Conservation (phyloP, 2,329 filamentous ascomycete genomes). For the Penicillium sp. region DNA sequence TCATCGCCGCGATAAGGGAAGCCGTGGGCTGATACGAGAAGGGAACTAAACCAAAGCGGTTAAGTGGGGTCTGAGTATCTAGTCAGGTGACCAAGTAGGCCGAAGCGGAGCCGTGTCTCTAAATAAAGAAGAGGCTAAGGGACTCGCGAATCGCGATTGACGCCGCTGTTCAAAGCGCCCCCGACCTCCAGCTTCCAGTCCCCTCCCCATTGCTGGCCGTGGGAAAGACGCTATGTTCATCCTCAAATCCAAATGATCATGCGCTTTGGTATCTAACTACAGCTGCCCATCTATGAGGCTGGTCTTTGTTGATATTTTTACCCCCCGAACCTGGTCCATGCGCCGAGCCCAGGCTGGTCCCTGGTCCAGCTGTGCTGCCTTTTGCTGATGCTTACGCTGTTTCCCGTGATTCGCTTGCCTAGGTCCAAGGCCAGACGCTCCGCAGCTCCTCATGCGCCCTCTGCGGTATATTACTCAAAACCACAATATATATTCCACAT, state of each 20-base stretch:
- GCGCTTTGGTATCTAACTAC: conserved; percentile 14
- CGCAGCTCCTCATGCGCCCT: conserved; percentile 14
- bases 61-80: conserved; percentile 7
- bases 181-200: conserved; percentile 27
- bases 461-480: neutral
- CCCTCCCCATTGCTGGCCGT: conserved; percentile 16
- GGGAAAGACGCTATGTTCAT: conserved; percentile 22
- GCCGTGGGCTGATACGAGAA: conserved; percentile 7
- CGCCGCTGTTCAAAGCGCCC: conserved; percentile 28
- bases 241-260: conserved; percentile 11
- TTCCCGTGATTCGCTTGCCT: conserved; percentile 9
- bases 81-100: conserved; percentile 21
- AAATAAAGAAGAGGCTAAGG: conserved; percentile 29
- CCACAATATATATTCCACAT: neutral
- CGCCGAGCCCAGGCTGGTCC: conserved; percentile 27
- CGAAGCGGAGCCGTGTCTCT: conserved; percentile 25
- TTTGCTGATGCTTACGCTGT: conserved; percentile 5
- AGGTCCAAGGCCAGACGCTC: conserved; percentile 5
- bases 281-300: conserved; percentile 13
- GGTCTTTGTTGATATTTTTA: conserved; percentile 13
- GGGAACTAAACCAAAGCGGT: conserved; percentile 31
- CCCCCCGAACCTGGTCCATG: conserved; percentile 13
- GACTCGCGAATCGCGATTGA: conserved; percentile 9
- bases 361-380: conserved; percentile 16
- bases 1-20: neutral